Evolutionary conservation across 2,329 filamentous ascomycete genomes (phyloP), one percentile per base, ranked within the genome.

Genomic region (Mycosphaerella sp.): DNA sequence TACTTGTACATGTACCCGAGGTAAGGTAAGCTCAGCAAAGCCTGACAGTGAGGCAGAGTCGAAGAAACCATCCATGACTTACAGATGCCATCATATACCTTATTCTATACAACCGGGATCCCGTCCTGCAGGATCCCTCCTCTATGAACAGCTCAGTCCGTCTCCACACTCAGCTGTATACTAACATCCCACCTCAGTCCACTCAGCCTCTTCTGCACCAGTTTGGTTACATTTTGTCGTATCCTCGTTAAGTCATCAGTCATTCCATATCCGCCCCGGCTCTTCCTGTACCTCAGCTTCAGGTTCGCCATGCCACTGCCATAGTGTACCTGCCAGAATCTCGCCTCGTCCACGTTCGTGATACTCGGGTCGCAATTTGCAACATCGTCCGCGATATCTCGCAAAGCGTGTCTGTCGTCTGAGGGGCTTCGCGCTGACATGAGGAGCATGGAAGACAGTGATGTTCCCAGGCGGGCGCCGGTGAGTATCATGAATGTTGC

Each of bases 301-400:
- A 98, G 69, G 66, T 94, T 96, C 7, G 93, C 93, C 86, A 97
- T 95, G 65, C 89, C 95, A 36, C 97, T 76, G 1, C 91, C 90
- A 67, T 97, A 96, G 70, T 98, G 93, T 12, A 96, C 93, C 73
- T 98, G 93, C 93, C 93, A 98, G 70, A 98, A 95, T 66, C 89
- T 84, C 1, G 90, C 91, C 64, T 96, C 90, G 52, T 96, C 88
- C 41, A 98, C 82, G 1, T 79, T 79, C 40, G 79, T 79, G 21
- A 97, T 82, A 49, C 79, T 79, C 1, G 86, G 82, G 62, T 96
- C 89, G 1, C 82, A 79, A 67, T 89, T 54, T 8, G 57, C 85
- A 45, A 98, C 90, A 67, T 95, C 89, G 50, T 81, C 80, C 62
- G 96, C 76, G n/a, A 95, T 84, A 17, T 85, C 82, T 3, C 81